phyloP scores from a whole-genome alignment of 2,329 filamentous ascomycete species.

The Dryadomyces quercivorus region DNA sequence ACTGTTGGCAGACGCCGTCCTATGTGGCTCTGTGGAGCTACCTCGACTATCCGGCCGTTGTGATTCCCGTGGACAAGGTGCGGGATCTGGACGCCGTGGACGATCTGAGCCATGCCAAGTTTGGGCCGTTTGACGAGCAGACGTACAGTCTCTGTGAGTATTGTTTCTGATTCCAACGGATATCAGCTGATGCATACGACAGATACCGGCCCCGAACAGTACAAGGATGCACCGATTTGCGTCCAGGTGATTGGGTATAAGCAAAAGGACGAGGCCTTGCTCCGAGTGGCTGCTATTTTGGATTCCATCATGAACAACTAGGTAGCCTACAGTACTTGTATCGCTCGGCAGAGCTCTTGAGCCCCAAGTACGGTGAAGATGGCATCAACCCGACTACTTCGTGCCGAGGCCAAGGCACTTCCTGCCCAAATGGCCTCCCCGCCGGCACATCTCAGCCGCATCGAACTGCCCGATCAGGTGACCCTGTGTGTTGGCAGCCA shows the following conservation, averaged over 20 bases:
- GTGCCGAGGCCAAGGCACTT: too few species aligned
- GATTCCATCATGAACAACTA: neutral
- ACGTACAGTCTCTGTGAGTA: neutral
- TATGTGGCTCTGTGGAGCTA: neutral
- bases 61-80: neutral
- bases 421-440: too few species aligned
- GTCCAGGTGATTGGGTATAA: neutral
- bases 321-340: neutral
- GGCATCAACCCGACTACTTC: too few species aligned
- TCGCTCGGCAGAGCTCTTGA: neutral
- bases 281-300: neutral
- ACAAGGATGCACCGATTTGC: neutral
- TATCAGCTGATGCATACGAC: neutral
- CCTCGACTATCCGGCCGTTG: neutral
- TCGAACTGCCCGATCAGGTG: neutral
- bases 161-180: neutral
- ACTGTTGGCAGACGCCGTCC: neutral
- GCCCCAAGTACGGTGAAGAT: neutral
- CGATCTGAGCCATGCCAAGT: neutral
- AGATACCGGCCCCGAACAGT: neutral
- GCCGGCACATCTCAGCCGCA: neutral
- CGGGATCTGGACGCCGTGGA: neutral
- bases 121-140: neutral
- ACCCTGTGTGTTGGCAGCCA: neutral
- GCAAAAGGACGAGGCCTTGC: neutral